Evolutionary conservation across 2,329 filamentous ascomycete genomes (phyloP), one percentile per base, ranked within the genome.

Genomic region (Stemphylium vesicarium): DNA sequence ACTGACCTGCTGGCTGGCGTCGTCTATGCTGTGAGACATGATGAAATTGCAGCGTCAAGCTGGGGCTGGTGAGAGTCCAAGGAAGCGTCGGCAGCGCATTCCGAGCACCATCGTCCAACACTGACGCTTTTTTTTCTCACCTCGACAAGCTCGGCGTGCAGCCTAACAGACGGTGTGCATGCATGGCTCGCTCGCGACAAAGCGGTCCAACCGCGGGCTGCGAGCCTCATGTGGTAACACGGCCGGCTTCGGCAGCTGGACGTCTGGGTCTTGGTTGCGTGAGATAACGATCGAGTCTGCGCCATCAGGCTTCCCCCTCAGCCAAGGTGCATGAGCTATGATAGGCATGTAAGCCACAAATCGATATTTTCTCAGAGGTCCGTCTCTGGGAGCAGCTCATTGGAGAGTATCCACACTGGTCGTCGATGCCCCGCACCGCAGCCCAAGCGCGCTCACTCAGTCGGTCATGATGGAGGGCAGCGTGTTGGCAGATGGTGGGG

Each of bases 131-230:
- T 13, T 15, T 13, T 15, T 11, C 29, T 29, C 41, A 46, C 33
- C 20, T 29, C 33, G 18, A 39, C 15, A 43, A 36, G 37, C 33
- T 43, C 20, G 47, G 37, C 38, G 39, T 44, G 32, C 40, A 38
- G 24, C 1, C 26, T 29, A 11, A 29, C 26, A 29, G 26, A 29
- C 26, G 9, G 26, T 29, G 26, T 29, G 26, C 26, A 29, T 42
- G 40, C 40, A 36, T 51, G 35, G 16, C 44, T 53, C 10, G 16
- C 44, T 53, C 10, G 26, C 26, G 26, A 29, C 50, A 49, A 69
- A 67, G 65, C 69, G 69, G 66, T 69, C 62, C 53, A 70, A 64
- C 65, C 68, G 68, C 70, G 65, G 57, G 52, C 57, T 56, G 60
- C 55, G 48, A 48, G 46, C 66, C 65, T 54, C 42, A 62, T 71